Conservation (phyloP, 2,329 filamentous ascomycete genomes). For the Dryadomyces sulphureus region DNA sequence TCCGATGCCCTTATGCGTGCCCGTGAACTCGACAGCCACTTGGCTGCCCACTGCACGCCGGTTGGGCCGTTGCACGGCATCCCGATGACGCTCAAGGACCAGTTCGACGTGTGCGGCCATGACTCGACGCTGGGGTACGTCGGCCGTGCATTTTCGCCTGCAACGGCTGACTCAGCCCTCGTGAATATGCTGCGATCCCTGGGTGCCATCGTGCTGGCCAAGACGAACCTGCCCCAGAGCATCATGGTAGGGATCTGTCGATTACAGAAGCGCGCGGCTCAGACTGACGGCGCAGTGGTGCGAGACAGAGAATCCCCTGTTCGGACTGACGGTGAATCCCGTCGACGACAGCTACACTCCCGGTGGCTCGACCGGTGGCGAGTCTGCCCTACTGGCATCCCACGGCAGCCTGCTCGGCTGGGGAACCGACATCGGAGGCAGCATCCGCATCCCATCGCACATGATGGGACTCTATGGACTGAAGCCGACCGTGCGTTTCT, state of each 20-base stretch:
- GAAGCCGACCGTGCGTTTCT: constrained; percentile 15
- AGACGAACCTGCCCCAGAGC: constrained; percentile 15
- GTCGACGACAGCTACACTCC: constrained; percentile 18
- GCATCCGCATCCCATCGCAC: constrained; percentile 16
- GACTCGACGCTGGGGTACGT: constrained; percentile 19
- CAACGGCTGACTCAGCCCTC: neutral
- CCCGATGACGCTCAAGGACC: constrained; percentile 22
- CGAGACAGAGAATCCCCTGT: constrained; percentile 22
- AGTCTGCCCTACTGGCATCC: constrained; percentile 20
- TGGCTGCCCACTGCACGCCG: constrained; percentile 14
- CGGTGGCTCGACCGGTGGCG: constrained; percentile 23
- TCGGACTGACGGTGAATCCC: constrained; percentile 20
- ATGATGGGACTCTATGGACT: constrained; percentile 20
- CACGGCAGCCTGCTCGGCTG: constrained; percentile 30
- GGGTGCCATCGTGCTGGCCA: constrained; percentile 16
- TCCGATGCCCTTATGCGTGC: constrained; percentile 17
- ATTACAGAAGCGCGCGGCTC: neutral
- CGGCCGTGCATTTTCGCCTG: constrained; percentile 12
- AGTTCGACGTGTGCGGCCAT: constrained; percentile 11
- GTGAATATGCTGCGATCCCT: constrained; percentile 15
- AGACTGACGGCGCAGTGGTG: constrained; percentile 8
- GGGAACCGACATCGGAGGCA: constrained; percentile 20
- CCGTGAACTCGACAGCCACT: constrained; percentile 17
- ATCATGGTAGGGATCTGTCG: constrained; percentile 9
- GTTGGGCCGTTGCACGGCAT: constrained; percentile 25